Evolutionary conservation across 2,329 filamentous ascomycete genomes (phyloP), one percentile per base, ranked within the genome.

Genomic region (Ceratocystiopsis sp.): DNA sequence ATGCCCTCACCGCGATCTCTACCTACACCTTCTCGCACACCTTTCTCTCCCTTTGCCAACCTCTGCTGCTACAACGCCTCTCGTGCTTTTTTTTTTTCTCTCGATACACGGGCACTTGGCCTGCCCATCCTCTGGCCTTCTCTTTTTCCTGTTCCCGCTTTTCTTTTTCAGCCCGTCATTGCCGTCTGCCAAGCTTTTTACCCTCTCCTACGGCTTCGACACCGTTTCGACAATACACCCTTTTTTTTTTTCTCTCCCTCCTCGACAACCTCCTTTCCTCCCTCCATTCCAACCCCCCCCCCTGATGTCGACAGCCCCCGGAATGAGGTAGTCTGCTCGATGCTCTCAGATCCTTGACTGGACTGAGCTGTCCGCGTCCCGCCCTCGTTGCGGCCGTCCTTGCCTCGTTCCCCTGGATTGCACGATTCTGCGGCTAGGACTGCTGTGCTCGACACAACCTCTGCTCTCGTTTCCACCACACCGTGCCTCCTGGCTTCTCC

Each of bases 261-360:
- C n/a, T n/a, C n/a, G n/a, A n/a, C n/a, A n/a, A n/a, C n/a, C n/a
- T n/a, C n/a, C n/a, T n/a, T n/a, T 21, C 21, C 21, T 21, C 21
- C 21, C 21, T 21, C 21, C 21, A 21, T n/a, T n/a, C n/a, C n/a
- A n/a, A n/a, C n/a, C n/a, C n/a, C n/a, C n/a, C n/a, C n/a, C n/a
- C n/a, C n/a, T n/a, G 35, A 35, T 29, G 29, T 10, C 13, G 7
- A 35, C 36, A 40, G 35, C 35, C 15, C 25, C 45, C 68, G 69
- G 67, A 68, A 75, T 75, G 71, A 67, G 69, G 70, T 73, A 73
- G 67, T 62, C 60, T 57, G 57, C 59, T 63, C 61, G 60, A 61
- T 63, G 61, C 58, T 60, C 69, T 73, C 70, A 73, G 69, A 65
- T 73, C 69, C 71, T 63, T 70, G 61, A 66, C 64, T 61, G 71